phyloP scores from a whole-genome alignment of 768 basidiomycete species.

The Lepiota venenata region DNA sequence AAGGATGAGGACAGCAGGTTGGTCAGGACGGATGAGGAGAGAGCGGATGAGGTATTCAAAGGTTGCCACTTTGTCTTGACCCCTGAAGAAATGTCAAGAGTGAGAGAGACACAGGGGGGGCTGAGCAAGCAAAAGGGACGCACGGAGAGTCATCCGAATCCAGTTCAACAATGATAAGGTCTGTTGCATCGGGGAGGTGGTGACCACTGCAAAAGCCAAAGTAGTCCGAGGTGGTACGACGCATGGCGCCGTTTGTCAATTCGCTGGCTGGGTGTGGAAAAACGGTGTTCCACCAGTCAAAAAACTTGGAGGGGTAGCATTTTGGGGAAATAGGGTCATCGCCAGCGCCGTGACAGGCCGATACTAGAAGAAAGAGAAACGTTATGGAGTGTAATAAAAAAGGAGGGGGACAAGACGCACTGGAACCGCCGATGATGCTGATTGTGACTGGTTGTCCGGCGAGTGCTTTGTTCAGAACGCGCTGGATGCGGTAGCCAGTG shows the following conservation, averaged over 20 bases:
- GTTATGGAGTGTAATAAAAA: too few relatives aligned
- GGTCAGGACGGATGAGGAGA: slow-evolving; percentile 83
- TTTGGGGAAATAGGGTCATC: slow-evolving; percentile 80
- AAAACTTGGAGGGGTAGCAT: slow-evolving; percentile 95
- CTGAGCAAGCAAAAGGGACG: slow-evolving; percentile 29
- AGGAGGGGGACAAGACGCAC: too few relatives aligned
- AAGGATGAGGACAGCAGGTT: slow-evolving; percentile 91
- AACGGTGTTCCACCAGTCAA: slow-evolving; percentile 96
- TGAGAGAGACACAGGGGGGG: slow-evolving; percentile 3
- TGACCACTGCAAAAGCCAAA: slow-evolving; percentile 93
- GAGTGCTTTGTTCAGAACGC: slow-evolving; percentile 79
- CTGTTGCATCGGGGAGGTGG: slow-evolving; percentile 91
- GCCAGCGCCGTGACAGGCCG: slow-evolving; percentile 91
- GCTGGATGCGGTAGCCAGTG: slow-evolving; percentile 78
- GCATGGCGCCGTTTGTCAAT: slow-evolving; percentile 95
- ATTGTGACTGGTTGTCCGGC: slow-evolving; percentile 86
- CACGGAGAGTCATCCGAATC: slow-evolving; percentile 88
- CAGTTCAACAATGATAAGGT: slow-evolving; percentile 93
- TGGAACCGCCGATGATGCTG: slow-evolving; percentile 84
- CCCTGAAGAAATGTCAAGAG: slow-evolving; percentile 36
- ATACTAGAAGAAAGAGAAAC: too few relatives aligned
- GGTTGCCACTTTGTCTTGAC: slow-evolving; percentile 68
- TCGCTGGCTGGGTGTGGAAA: slow-evolving; percentile 98
- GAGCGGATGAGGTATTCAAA: slow-evolving; percentile 94
- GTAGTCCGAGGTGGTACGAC: slow-evolving; percentile 88